Percentiles rank a stretch among this genome's conserved stretches.
Evolutionary conservation across 768 basidiomycete genomes (phyloP).

Genomic region (Termitomyces sp.): DNA sequence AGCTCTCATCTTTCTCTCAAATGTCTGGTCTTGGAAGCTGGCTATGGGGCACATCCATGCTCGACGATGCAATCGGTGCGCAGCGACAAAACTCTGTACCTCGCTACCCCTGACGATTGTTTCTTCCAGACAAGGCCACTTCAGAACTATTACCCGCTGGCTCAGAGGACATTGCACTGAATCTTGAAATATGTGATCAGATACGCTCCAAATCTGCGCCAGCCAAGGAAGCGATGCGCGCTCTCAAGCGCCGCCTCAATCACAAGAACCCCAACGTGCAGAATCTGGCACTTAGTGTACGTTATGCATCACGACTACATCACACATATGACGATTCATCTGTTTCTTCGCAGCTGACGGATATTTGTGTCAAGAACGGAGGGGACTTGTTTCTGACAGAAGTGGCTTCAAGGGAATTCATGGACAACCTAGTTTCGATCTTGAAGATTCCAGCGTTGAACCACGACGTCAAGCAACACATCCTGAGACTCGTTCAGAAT

Average conservation of each 20-base stretch:
- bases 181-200: conserved; percentile 95
- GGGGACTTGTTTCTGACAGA: conserved; percentile 88
- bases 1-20: neutral
- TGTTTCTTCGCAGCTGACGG: conserved; percentile 55
- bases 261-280: conserved; percentile 97
- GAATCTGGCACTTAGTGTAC: conserved; percentile 75
- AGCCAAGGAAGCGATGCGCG: conserved; percentile 83
- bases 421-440: conserved; percentile 89
- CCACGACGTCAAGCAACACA: conserved; percentile 75
- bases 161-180: conserved; percentile 85
- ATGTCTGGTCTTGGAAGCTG: conserved; percentile 63
- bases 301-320: conserved; percentile 23
- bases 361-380: conserved; percentile 94
- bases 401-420: conserved; percentile 83
- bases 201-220: conserved; percentile 87
- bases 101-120: conserved; percentile 3
- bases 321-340: neutral
- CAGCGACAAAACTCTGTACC: conserved; percentile 1
- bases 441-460: conserved; percentile 75
- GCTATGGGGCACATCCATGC: conserved; percentile 79
- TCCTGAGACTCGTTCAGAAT: conserved; percentile 79
- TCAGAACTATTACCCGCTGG: conserved; percentile 82
- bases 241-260: conserved; percentile 79
- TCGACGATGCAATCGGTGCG: conserved; percentile 79
- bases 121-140: conserved; percentile 78